Base-by-base conservation (phyloP, 23 red algal genomes). In the Pyropia haitanensis region DNA sequence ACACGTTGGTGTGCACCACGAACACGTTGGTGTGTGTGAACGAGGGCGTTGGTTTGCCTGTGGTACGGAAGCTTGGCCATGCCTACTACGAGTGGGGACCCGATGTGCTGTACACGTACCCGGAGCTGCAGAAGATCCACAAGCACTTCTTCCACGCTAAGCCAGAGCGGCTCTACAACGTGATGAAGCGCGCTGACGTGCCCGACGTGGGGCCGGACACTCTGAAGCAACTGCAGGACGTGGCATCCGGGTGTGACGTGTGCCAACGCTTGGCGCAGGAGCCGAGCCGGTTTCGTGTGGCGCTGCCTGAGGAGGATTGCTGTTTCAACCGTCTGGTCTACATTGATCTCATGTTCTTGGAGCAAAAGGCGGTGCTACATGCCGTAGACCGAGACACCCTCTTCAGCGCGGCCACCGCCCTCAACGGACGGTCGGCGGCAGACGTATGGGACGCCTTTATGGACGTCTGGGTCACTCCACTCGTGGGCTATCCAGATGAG, bases 131-230 rank as follows among this genome's bases (percentile, higher is more conserved):
- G 30, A 72, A 72, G 2, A 56, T 72, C 0, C 67, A 72, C 44
- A n/a, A 53, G 18, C 67, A 72, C 44, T 72, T 72, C 28, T 29
- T 57, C 58, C 67, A 72, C 48, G 49, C 67, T 0, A n/a, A 57
- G 18, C 20, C 67, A 31, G 67, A 52, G 30, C 20, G 30, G 46
- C 67, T 72, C 7, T 53, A 53, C 1, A 27, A 48, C 13, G 1
- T 72, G n/a, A 72, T 72, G 0, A 53, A 32, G 19, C 30, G 44
- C 0, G 67, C 67, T n/a, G 22, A 1, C 34, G 50, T 20, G 46
- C 50, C 54, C 18, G 58, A 27, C 18, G 31, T 9, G 15, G 21
- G 50, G 23, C 67, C 67, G 22, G 0, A 53, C 17, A 18, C 58
- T 9, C 20, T 72, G 46, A 20, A 22, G 0, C 22, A 56, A 26